Conservation (phyloP, 441 rosid genomes). For the Euphorbia schlechtendalii region DNA sequence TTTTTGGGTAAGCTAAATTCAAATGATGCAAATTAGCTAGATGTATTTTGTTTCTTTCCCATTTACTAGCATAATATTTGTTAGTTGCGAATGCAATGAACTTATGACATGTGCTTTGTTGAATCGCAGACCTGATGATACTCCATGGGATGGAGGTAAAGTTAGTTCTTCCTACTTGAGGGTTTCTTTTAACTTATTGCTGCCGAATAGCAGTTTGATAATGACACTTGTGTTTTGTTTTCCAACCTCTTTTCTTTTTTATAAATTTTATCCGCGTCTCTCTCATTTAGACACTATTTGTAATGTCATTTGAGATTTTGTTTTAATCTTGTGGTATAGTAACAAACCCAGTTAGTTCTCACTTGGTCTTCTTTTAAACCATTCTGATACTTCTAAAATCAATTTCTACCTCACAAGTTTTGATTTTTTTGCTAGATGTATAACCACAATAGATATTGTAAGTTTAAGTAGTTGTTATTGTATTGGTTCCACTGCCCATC, state of each 20-base stretch:
- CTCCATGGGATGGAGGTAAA: slow-evolving; percentile 91
- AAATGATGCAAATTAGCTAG: neutral
- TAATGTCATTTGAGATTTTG: neutral
- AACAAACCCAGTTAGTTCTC: neutral
- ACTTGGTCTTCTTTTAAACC: slow-evolving; percentile 1
- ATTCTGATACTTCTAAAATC: neutral
- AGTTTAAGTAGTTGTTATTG: neutral
- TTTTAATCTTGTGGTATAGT: neutral
- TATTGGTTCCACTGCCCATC: neutral
- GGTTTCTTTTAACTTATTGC: neutral
- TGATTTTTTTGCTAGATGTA: neutral
- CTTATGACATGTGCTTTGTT: neutral
- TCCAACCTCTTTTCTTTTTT: neutral
- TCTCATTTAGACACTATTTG: neutral
- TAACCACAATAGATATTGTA: neutral
- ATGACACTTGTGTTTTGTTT: neutral
- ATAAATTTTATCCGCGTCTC: neutral
- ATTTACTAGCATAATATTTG: neutral
- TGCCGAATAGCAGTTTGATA: neutral
- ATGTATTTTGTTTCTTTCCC: neutral
- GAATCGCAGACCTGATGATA: slow-evolving; percentile 66
- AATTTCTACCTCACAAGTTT: slow-evolving; percentile 1
- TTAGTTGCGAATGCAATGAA: neutral
- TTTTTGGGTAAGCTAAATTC: slow-evolving; percentile 42
- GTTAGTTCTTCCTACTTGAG: neutral